Evolutionary conservation across 1,139 yeast species (phyloP).

Genomic region (Debaryomyces nepalensis): DNA sequence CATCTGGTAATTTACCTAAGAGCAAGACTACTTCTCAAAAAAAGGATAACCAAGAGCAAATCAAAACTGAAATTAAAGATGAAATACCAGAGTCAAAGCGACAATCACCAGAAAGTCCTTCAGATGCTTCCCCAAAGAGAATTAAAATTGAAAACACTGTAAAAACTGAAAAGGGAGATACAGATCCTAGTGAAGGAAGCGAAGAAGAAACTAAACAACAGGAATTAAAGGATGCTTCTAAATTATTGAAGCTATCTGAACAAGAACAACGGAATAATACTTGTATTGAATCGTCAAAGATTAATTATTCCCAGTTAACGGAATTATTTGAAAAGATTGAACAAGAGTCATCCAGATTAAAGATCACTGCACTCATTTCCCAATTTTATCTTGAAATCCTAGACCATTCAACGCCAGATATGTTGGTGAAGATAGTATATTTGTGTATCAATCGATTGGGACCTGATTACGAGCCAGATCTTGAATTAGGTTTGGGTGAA

Average conservation of each 20-base stretch:
- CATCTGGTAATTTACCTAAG: conserved; percentile 14
- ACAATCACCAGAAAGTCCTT: neutral
- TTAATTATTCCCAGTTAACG: conserved; percentile 68
- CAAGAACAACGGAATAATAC: conserved; percentile 26
- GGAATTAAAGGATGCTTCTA: conserved; percentile 26
- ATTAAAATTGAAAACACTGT: conserved; percentile 9
- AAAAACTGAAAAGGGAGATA: conserved; percentile 5
- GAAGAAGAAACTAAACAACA: conserved; percentile 13
- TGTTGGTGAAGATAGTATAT: conserved; percentile 73
- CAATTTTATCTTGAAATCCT: conserved; percentile 71
- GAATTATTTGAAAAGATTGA: conserved; percentile 78
- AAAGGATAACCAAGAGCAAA: conserved; percentile 6
- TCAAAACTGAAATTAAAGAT: conserved; percentile 1
- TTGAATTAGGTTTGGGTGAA: conserved; percentile 93
- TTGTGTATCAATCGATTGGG: conserved; percentile 87
- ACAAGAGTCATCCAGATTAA: conserved; percentile 76
- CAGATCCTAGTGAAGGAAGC: conserved; percentile 15
- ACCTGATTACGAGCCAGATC: conserved; percentile 89
- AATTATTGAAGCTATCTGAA: conserved; percentile 28
- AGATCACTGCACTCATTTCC: conserved; percentile 75
- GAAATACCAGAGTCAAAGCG: conserved; percentile 5
- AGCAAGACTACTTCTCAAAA: conserved; percentile 10
- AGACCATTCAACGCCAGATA: conserved; percentile 55
- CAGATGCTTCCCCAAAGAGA: conserved; percentile 12
- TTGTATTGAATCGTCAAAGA: conserved; percentile 26